phyloP scores from a whole-genome alignment of 2,329 filamentous ascomycete genomes.

The Chrysoporthe deuterocubensis region DNA sequence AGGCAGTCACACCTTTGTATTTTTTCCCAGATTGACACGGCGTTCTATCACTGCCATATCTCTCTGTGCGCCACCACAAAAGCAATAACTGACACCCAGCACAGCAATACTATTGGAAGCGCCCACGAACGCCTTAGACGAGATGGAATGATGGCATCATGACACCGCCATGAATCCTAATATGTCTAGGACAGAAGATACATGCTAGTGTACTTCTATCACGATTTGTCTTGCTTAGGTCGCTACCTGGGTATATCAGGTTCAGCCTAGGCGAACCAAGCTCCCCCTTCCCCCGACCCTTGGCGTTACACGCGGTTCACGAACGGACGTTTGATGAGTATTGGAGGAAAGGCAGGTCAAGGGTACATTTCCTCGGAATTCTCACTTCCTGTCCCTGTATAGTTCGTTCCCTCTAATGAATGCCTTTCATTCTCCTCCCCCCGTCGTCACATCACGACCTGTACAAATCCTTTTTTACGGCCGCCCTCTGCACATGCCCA shows the following conservation, averaged over 20 bases:
- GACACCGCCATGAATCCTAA: constrained; percentile 28
- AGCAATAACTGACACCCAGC: constrained; percentile 30
- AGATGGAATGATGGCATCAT: not conserved
- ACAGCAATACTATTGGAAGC: constrained; percentile 74
- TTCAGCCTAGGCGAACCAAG: not conserved
- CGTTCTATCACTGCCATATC: not conserved
- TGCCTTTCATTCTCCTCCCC: not conserved
- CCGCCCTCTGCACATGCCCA: constrained; percentile 21
- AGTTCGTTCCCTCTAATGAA: constrained; percentile 13
- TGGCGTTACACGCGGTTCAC: not conserved
- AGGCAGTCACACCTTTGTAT: too few relatives aligned
- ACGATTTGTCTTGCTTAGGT: constrained; percentile 3
- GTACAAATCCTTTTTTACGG: constrained; percentile 14
- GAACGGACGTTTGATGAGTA: not conserved
- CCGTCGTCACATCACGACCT: not conserved
- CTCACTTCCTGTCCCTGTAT: not conserved
- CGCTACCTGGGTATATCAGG: not conserved
- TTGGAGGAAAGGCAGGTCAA: not conserved
- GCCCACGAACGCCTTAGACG: constrained; percentile 60
- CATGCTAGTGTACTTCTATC: not conserved
- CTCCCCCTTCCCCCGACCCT: not conserved
- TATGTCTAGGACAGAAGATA: not conserved
- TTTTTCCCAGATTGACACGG: too few relatives aligned
- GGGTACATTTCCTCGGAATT: not conserved
- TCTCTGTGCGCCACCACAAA: not conserved